Evolutionary conservation across 345 rosid genomes (phyloP), one percentile per base, ranked within the genome.

Genomic region (Cardamine chenopodiifolia): DNA sequence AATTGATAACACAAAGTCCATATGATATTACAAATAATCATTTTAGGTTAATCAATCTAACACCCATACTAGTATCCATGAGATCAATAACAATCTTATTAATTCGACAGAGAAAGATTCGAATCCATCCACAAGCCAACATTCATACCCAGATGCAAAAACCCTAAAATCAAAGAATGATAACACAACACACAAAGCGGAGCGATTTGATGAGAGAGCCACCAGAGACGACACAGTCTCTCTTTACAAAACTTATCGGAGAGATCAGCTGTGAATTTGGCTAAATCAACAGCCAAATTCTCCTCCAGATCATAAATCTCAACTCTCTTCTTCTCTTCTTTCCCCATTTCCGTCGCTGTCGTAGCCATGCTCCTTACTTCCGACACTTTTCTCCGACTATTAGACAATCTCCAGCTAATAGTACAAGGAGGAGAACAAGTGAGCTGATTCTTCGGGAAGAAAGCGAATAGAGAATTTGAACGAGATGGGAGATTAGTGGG

Each of bases 151-250:
- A 39, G 20, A 25, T 37, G 54, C 22, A 54, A 59, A 29, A 70
- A n/a, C 31, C 44, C 32, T 20, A 50, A 45, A 25, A 25, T 29
- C 32, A 56, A 48, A 52, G 63, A 70, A 4, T 42, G 17, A 9
- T 26, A 12, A 22, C 0, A 45, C n/a, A 55, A 45, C n/a, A 55
- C 22, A 66, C 63, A 6, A 0, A 88, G 96, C 97, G 82, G 73
- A 90, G 90, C 0, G 88, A 90, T 68, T 85, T 81, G 77, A 90
- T 82, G 15, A 92, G 82, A 8, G 89, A 87, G 31, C 97, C 97
- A n/a, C 97, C 97, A 19, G 96, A 90, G 71, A 92, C 55, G 47
- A 86, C 96, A 92, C 90, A 14, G 92, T 76, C 89, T 87, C 79
- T 85, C 90, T 32, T 85, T 85, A 14, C 81, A 71, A 45, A 82